phyloP scores from a whole-genome alignment of 73 alveolate species.

The Paramecium tetraurelia region DNA sequence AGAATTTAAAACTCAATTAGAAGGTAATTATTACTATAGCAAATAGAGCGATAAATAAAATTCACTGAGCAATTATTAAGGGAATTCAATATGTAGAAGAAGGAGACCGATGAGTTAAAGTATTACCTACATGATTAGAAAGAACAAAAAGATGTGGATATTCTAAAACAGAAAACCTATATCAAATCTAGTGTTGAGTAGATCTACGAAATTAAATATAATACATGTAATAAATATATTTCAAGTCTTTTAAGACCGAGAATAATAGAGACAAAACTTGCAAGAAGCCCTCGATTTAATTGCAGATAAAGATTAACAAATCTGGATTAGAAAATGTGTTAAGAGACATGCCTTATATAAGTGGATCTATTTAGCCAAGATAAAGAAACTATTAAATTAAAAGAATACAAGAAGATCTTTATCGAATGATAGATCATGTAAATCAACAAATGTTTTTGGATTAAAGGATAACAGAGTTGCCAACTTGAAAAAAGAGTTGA shows the following conservation, averaged over 20 bases:
- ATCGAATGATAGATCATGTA: neutral
- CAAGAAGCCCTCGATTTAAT: neutral
- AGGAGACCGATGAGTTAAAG: neutral
- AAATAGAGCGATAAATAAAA: neutral
- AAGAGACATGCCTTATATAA: neutral
- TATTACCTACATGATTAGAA: neutral
- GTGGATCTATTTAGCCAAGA: neutral
- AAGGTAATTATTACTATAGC: neutral
- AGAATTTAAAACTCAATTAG: neutral
- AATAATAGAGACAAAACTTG: neutral
- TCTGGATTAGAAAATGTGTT: neutral
- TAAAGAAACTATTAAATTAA: neutral
- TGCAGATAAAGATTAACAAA: neutral
- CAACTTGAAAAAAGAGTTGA: neutral
- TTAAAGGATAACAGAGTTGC: neutral
- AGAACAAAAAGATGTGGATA: neutral
- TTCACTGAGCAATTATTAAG: neutral
- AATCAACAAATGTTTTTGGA: neutral
- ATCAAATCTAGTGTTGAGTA: neutral
- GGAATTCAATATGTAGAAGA: neutral
- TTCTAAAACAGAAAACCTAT: neutral
- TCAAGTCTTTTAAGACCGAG: neutral
- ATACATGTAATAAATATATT: neutral
- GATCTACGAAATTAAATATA: neutral
- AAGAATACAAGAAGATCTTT: neutral